phyloP scores from a whole-genome alignment of 352 stramenopile species.

The Phytophthora melonis region DNA sequence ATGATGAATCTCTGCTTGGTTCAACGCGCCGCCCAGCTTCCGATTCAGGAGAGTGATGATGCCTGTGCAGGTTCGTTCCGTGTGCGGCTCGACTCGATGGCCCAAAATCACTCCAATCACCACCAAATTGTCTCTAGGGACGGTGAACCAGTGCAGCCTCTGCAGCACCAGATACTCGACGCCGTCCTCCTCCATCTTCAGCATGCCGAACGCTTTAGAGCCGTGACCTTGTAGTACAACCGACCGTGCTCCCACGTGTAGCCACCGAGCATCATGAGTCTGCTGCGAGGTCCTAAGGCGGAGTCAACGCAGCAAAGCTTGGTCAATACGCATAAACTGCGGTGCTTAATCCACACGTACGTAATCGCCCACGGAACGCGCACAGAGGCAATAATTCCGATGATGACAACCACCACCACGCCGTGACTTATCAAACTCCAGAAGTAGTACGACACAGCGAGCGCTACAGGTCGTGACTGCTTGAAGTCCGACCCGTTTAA shows the following conservation, averaged over 20 bases:
- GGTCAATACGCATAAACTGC: conserved; percentile 4
- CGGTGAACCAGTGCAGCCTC: conserved; percentile 11
- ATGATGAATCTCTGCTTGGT: neutral
- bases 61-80: conserved; percentile 3
- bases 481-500: conserved; percentile 19
- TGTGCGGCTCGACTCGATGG: neutral
- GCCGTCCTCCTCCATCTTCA: conserved; percentile 14
- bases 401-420: conserved; percentile 16
- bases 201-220: conserved; percentile 16
- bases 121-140: conserved; percentile 17
- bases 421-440: conserved; percentile 22
- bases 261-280: conserved; percentile 10
- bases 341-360: conserved; percentile 14
- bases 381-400: conserved; percentile 10
- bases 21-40: neutral
- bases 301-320: conserved; percentile 22
- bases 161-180: conserved; percentile 18
- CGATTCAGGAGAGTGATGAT: conserved; percentile 3
- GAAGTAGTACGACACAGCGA: conserved; percentile 22
- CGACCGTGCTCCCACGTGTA: conserved; percentile 10
- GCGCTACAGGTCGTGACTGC: neutral
- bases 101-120: conserved; percentile 6
- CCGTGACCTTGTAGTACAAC: conserved; percentile 11
- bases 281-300: conserved; percentile 7
- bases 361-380: conserved; percentile 3